Conservation (phyloP, 2,329 filamentous ascomycete genomes). For the Penicillium occitanis region DNA sequence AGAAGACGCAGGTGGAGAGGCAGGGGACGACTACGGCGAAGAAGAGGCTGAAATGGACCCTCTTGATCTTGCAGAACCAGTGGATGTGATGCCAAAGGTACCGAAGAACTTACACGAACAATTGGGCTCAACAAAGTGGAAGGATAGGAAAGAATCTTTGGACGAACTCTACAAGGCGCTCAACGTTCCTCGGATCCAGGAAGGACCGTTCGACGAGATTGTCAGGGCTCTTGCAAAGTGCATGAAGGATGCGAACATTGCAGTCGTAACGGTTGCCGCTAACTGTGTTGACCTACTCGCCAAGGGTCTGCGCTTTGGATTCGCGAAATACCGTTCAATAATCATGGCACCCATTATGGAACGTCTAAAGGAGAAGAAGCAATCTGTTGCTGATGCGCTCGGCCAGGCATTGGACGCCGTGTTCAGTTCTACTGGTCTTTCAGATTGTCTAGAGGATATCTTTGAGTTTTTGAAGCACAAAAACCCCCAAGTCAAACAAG, state of each 20-base stretch:
- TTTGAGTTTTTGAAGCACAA: conserved; percentile 84
- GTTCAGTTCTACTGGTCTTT: conserved; percentile 65
- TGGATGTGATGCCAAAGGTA: conserved; percentile 80
- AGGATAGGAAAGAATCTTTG: conserved; percentile 91
- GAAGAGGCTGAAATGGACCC: conserved; percentile 71
- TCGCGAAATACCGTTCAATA: conserved; percentile 73
- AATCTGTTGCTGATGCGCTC: conserved; percentile 80
- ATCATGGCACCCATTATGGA: conserved; percentile 92
- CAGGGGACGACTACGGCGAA: conserved; percentile 60
- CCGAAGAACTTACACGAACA: conserved; percentile 80
- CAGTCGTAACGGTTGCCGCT: conserved; percentile 88
- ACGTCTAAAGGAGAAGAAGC: conserved; percentile 96
- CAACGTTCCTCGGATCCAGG: conserved; percentile 88
- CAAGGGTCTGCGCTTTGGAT: conserved; percentile 75
- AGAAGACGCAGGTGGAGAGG: conserved; percentile 57
- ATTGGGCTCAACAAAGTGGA: conserved; percentile 92
- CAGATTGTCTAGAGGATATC: conserved; percentile 90
- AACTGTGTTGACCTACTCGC: conserved; percentile 89
- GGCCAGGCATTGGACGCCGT: conserved; percentile 77
- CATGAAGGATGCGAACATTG: conserved; percentile 98
- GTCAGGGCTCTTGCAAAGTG: conserved; percentile 82
- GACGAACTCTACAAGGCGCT: conserved; percentile 74
- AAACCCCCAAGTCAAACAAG: conserved; percentile 96
- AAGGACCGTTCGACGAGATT: conserved; percentile 82
- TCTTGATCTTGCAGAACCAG: conserved; percentile 79